Evolutionary conservation across 768 basidiomycete genomes (phyloP).

Genomic region (Pisolithus orientalis): DNA sequence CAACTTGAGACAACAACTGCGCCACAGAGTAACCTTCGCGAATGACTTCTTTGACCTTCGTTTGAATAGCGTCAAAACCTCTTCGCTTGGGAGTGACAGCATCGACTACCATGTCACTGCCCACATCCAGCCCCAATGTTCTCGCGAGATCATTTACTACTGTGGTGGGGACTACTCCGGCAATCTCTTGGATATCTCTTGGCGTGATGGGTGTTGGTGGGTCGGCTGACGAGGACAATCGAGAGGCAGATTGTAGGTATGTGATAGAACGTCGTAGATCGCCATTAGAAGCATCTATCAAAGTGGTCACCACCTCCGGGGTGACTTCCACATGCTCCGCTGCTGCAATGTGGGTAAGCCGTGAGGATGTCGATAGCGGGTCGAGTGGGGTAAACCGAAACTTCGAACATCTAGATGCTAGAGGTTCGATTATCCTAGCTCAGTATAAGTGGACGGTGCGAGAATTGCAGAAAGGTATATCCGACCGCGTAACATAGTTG

Average conservation of each 20-base stretch:
- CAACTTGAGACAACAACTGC: conserved; percentile 83
- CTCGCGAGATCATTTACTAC: conserved; percentile 65
- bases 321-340: conserved; percentile 62
- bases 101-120: conserved; percentile 49
- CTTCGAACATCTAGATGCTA: conserved; percentile 98
- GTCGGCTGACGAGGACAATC: conserved; percentile 68
- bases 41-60: conserved; percentile 69
- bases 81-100: conserved; percentile 18
- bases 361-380: conserved; percentile 60
- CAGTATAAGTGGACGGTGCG: background rate
- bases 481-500: conserved; percentile 96
- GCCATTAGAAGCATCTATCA: conserved; percentile 79
- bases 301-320: conserved; percentile 55
- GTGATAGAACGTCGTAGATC: conserved; percentile 97
- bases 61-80: conserved; percentile 58
- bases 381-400: conserved; percentile 97
- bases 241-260: conserved; percentile 91
- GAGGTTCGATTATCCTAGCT: conserved; percentile 90
- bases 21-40: conserved; percentile 90
- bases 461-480: background rate
- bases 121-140: conserved; percentile 66
- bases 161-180: conserved; percentile 81
- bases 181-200: conserved; percentile 89
- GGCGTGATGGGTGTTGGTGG: conserved; percentile 73
- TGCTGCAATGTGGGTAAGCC: conserved; percentile 75